Evolutionary conservation across 495 filamentous ascomycete species (phyloP), one percentile per base, ranked within the genome.

Genomic region (Aspergillus egyptiacus): DNA sequence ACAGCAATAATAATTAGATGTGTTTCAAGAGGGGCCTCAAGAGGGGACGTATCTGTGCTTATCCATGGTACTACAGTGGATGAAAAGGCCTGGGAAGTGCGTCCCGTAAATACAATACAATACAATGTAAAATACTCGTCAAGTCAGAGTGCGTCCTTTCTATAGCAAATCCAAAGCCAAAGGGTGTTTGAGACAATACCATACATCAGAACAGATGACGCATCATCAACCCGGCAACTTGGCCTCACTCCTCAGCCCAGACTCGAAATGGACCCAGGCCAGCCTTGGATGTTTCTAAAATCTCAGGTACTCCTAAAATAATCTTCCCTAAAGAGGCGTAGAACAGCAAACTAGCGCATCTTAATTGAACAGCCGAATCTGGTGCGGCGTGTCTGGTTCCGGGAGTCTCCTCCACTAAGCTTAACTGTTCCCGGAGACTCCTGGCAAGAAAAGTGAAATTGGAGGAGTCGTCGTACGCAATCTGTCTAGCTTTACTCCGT

Each of bases 201-300:
- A 8, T 43, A 43, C 40, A 14, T n/a, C 13, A 19, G 10, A 44
- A 14, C 41, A 22, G 14, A 6, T 19, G n/a, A 33, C 17, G 19
- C 35, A 37, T 20, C 35, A 35, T 37, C 35, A 20, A 22, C 35
- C 15, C 33, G 3, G n/a, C 35, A 2, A 37, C 9, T 37, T 15
- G n/a, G n/a, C 25, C 13, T 44, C 28, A 18, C 3, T 0, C 17
- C 19, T 18, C 40, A 33, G 41, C 23, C 41, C 31, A 57, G 57
- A 56, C 55, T 47, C 55, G 50, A 61, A 58, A 58, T 52, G 14
- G 35, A 37, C 58, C 55, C 48, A 53, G 39, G 37, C 17, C 46
- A 53, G 37, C 41, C 18, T 14, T 41, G 42, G 13, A 35, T 31
- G 33, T 28, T 14, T 13, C 20, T 43, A 42, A 44, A 44, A 42